Percentiles rank a stretch among this genome's conserved stretches.
Conservation (phyloP, 1,139 yeast genomes). For the Candida labiduridarum region DNA sequence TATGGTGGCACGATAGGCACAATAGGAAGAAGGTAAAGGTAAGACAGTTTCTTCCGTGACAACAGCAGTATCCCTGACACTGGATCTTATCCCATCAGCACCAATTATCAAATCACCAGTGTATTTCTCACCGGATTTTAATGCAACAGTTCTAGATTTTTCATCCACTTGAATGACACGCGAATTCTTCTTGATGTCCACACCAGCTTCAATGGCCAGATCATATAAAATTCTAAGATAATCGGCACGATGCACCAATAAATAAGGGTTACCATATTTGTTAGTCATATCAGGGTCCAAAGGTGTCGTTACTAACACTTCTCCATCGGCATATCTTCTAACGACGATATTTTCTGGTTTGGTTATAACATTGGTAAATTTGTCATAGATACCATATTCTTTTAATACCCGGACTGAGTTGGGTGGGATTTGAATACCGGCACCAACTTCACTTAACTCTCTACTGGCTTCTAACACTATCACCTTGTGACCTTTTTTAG, state of each 20-base stretch:
- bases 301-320: slow-evolving; percentile 22
- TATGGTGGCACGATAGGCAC: slow-evolving; percentile 22
- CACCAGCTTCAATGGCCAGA: slow-evolving; percentile 26
- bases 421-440: slow-evolving; percentile 42
- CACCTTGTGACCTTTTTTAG: slow-evolving; percentile 35
- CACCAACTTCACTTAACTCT: slow-evolving; percentile 42
- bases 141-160: slow-evolving; percentile 22
- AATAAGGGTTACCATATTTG: slow-evolving; percentile 24
- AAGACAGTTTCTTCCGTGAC: slow-evolving; percentile 18
- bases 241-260: slow-evolving; percentile 33
- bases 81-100: slow-evolving; percentile 40
- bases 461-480: slow-evolving; percentile 32
- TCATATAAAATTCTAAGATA: slow-evolving; percentile 27
- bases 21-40: slow-evolving; percentile 19
- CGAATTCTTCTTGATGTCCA: slow-evolving; percentile 21
- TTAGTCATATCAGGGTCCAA: slow-evolving; percentile 23
- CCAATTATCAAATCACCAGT: slow-evolving; percentile 37
- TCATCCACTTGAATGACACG: slow-evolving; percentile 26
- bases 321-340: slow-evolving; percentile 27
- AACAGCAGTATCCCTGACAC: slow-evolving; percentile 17
- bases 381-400: slow-evolving; percentile 25
- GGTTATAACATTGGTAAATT: slow-evolving; percentile 22
- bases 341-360: slow-evolving; percentile 26
- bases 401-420: slow-evolving; percentile 27
- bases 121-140: slow-evolving; percentile 22